Evolutionary conservation across 1,284 basidiomycete genomes (phyloP), one percentile per base, ranked within the genome.

Genomic region (Hypsizygus ulmarius): DNA sequence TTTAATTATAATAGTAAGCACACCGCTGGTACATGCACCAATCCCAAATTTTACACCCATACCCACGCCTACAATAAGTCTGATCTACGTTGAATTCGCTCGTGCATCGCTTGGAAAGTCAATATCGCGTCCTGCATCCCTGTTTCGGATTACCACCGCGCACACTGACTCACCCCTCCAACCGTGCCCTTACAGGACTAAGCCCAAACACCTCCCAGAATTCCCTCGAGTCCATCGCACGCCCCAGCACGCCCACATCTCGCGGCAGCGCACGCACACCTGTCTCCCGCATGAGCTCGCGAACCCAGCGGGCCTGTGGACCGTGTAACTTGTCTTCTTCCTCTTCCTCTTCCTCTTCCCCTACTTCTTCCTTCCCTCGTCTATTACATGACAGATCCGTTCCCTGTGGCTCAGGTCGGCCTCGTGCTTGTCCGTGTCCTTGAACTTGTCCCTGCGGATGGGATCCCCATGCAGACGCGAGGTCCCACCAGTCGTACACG

Each of bases 401-500:
- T n/a, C n/a, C n/a, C n/a, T n/a, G n/a, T n/a, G n/a, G n/a, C n/a
- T n/a, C n/a, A n/a, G n/a, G n/a, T n/a, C n/a, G n/a, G n/a, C n/a
- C n/a, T n/a, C n/a, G n/a, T n/a, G n/a, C n/a, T n/a, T n/a, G n/a
- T n/a, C n/a, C n/a, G n/a, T n/a, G n/a, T n/a, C n/a, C n/a, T n/a
- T n/a, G n/a, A n/a, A n/a, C n/a, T n/a, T n/a, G n/a, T n/a, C n/a
- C n/a, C n/a, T n/a, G n/a, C n/a, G n/a, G n/a, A n/a, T n/a, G 50
- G 25, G 62, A 55, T 3, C 73, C 74, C 75, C 76, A 83, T 2
- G 77, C 73, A 5, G 75, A 74, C 1, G 77, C 79, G 6, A 84
- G 66, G 54, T 84, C 81, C 81, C 82, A 85, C 81, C 81, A 84
- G 58, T 85, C 79, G 57, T 84, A 81, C 27, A 84, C 74, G 6